Evolutionary conservation across 768 basidiomycete species (phyloP), one percentile per base, ranked within the genome.

Genomic region (Hebeloma cylindrosporum): DNA sequence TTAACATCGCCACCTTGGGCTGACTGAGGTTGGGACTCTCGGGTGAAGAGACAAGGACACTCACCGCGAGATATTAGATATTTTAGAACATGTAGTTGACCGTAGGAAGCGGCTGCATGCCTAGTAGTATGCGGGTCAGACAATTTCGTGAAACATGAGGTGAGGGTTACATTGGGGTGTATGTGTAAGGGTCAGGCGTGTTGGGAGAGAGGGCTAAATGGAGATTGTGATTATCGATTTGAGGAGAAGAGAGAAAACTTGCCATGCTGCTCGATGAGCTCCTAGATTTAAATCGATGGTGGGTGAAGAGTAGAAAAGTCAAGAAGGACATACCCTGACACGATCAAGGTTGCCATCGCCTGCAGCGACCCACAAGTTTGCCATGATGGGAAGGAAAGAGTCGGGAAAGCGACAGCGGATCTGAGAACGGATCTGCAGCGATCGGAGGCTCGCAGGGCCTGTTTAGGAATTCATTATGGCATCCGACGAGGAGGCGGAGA

Each of bases 61-160:
- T 40, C 37, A 85, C 88, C 88, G 61, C 72, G 73, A 10, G 81
- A 78, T 45, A 93, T 70, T 45, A 96, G 80, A 67, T 91, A 95
- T 10, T 81, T 74, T 25, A 96, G 69, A 30, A 93, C 63, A 35
- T 84, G 66, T 7, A 87, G 61, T 22, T 93, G 93, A 13, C 82
- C 89, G 58, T 95, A 96, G 1, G 93, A 95, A 1, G 93, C 93
- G 10, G 93, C 93, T 13, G 93, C 93, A 66, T 96, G 93, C 83
- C 87, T 90, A n/a, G n/a, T n/a, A n/a, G n/a, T 60, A 31, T 44
- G 16, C 33, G 51, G 36, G n/a, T 29, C 50, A 43, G 53, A 41
- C 38, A 55, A 50, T 38, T 39, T 40, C 28, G 45, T 38, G 40
- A 47, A 51, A 47, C 38, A 41, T 51, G 45, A 47, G 44, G 42